Evolutionary conservation across 108 stramenopile species (phyloP), one percentile per base, ranked within the genome.

Genomic region (Nitzschia palea): DNA sequence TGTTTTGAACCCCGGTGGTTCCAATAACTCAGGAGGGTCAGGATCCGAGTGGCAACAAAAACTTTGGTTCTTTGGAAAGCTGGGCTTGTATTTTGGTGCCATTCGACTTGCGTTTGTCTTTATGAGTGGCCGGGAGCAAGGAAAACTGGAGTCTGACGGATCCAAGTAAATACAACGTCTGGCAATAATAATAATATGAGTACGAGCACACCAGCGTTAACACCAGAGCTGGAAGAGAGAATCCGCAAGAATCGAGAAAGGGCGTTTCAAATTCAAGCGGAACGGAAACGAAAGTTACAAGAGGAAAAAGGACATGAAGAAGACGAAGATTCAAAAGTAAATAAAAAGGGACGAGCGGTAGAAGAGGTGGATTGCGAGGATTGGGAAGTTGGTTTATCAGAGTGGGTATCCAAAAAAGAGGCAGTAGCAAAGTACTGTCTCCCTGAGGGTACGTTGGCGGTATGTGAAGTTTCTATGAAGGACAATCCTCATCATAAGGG

Each of bases 381-480:
- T 18, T 94, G 88, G 62, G 93, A 94, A 60, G 62, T 62, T 8
- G 70, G 80, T 37, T 84, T 87, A 4, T 89, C 93, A 3, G 54
- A 67, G 12, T 87, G 60, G 45, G 84, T 94, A 23, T 63, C 87
- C 2, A 82, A 90, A 74, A 78, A 76, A 12, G 93, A 94, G 51
- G 89, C 89, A 3, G 83, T 77, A 65, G 59, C 75, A 17, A 62
- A 62, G 40, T 94, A 94, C 70, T 90, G 87, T 55, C 37, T 94
- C 20, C 93, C 93, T 2, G 62, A 83, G 52, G 93, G 93, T 28
- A 89, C 93, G 31, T 76, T 94, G 54, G 86, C 84, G 20, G 87
- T 90, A 28, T 90, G 89, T 63, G 47, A 79, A 17, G 78, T 70
- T 60, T 68, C 80, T 44, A 85, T 84, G 63, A 75, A 71, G 53